Percentiles rank a stretch among this genome's conserved stretches.
phyloP scores from a whole-genome alignment of 2,329 filamentous ascomycete genomes.

The Fusarium gaditjirri region DNA sequence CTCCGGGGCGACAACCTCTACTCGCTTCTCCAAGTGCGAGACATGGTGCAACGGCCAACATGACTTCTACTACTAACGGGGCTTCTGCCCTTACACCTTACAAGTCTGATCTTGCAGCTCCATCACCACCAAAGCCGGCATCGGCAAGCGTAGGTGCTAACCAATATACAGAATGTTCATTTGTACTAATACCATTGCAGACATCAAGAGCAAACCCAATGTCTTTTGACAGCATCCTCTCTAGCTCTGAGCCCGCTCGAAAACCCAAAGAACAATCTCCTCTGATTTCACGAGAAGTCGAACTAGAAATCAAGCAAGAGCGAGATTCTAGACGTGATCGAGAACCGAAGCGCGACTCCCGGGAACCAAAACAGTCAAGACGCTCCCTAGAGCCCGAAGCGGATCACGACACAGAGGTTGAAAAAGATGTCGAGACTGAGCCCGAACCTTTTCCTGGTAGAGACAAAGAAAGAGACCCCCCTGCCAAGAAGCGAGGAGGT shows the following conservation, averaged over 20 bases:
- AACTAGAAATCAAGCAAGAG: conserved; percentile 31
- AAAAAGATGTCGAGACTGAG: conserved; percentile 52
- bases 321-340: conserved; percentile 26
- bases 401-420: conserved; percentile 49
- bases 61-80: conserved; percentile 56
- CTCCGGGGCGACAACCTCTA: conserved; percentile 53
- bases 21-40: conserved; percentile 61
- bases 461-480: conserved; percentile 45
- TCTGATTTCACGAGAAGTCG: conserved; percentile 44
- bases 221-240: conserved; percentile 96
- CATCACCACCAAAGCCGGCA: conserved; percentile 54
- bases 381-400: conserved; percentile 36
- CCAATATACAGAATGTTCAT: conserved; percentile 3
- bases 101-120: conserved; percentile 54
- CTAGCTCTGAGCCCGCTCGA: conserved; percentile 75
- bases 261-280: conserved; percentile 62
- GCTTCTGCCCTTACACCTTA: conserved; percentile 50
- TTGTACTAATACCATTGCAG: conserved; percentile 52
- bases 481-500: conserved; percentile 46
- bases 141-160: conserved; percentile 51
- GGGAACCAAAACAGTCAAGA: conserved; percentile 46
- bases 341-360: conserved; percentile 33
- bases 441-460: conserved; percentile 43
- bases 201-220: conserved; percentile 84
- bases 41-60: conserved; percentile 54